Conservation (phyloP, 108 stramenopile genomes). For the Nitzschia sp. region DNA sequence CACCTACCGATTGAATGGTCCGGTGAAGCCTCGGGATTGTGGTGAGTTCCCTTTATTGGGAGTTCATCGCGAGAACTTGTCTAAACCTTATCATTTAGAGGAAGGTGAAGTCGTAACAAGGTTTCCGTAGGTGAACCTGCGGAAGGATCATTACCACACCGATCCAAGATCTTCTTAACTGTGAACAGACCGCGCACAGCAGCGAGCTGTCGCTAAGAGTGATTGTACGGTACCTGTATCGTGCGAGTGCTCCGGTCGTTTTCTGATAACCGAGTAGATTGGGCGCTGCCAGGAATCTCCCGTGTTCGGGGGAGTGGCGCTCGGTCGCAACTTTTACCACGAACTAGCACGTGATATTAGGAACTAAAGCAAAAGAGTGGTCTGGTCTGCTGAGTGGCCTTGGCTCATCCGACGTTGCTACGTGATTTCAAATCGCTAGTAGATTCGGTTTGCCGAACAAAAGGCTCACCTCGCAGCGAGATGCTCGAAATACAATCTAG, state of each 20-base stretch:
- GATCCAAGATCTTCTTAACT: slow-evolving; percentile 64
- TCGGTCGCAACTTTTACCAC: neutral
- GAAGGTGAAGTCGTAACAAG: slow-evolving; percentile 99
- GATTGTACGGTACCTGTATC: too few relatives aligned
- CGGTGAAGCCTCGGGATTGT: slow-evolving; percentile 95
- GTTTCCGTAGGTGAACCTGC: slow-evolving; percentile 99
- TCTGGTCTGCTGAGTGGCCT: neutral
- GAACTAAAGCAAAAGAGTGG: neutral
- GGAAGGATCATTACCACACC: slow-evolving; percentile 97
- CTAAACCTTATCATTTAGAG: slow-evolving; percentile 95
- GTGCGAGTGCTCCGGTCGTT: too few relatives aligned
- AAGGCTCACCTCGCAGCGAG: neutral
- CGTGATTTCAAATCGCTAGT: too few relatives aligned
- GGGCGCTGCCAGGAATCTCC: neutral
- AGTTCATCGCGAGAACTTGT: slow-evolving; percentile 68
- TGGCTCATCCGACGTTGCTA: neutral
- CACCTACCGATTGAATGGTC: slow-evolving; percentile 99
- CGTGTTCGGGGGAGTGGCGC: neutral
- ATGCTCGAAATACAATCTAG: slow-evolving; percentile 37
- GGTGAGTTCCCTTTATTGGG: slow-evolving; percentile 70
- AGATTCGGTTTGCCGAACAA: neutral
- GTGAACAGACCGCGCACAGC: slow-evolving; percentile 27
- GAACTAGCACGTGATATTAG: neutral
- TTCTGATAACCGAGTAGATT: neutral
- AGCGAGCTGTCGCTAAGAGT: neutral